Evolutionary conservation across 176 grass and related monocot species (phyloP).

Genomic region (Tuctoria greenei): DNA sequence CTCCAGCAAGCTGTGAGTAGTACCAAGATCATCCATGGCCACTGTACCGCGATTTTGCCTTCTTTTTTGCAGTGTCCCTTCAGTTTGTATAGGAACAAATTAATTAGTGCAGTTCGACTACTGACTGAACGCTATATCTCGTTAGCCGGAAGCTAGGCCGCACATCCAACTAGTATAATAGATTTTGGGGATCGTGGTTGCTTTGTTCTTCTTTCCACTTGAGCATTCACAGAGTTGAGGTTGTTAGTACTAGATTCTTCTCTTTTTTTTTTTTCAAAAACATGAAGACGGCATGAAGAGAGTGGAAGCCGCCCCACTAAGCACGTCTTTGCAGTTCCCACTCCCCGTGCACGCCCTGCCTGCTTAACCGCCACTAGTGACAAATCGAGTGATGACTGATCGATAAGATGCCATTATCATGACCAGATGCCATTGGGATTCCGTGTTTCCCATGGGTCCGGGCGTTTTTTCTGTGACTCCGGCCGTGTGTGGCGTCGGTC

Average conservation of each 20-base stretch:
- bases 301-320: constrained; percentile 4
- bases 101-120: background rate
- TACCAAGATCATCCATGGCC: background rate
- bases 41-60: background rate
- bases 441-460: background rate
- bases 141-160: background rate
- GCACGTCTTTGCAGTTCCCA: constrained; percentile 6
- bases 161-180: background rate
- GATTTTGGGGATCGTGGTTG: background rate
- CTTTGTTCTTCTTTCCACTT: background rate
- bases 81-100: background rate
- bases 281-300: constrained; percentile 23
- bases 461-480: background rate
- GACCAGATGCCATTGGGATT: background rate
- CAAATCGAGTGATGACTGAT: background rate
- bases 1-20: constrained; percentile 58
- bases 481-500: too few species aligned
- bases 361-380: background rate
- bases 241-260: background rate
- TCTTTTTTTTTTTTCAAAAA: background rate
- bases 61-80: background rate
- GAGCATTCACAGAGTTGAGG: background rate
- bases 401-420: background rate
- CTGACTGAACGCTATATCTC: background rate
- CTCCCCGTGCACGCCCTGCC: background rate